These are phyloP conservation scores for Solanum virginianum DNA, from an alignment of 257 asterid genomes.

Conservation along the genomic window DNA sequence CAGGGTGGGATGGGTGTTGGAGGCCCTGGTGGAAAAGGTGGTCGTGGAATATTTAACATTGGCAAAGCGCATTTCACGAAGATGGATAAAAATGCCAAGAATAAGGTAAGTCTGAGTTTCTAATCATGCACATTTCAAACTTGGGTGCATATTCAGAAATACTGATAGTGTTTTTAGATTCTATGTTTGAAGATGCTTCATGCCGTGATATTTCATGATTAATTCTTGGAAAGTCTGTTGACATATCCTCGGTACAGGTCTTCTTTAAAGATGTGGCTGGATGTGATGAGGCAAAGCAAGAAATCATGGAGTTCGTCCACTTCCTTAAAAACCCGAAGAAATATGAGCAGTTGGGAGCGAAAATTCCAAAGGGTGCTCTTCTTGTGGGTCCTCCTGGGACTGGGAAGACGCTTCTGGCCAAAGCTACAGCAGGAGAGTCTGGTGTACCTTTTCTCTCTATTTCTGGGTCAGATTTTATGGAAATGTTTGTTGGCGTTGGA, in stretches of 20 bases:
- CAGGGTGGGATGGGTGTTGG: conserved; percentile 48
- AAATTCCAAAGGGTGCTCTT: conserved; percentile 88
- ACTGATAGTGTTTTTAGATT: background rate
- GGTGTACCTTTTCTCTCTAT: conserved; percentile 82
- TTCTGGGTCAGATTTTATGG: conserved; percentile 83
- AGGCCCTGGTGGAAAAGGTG: conserved; percentile 63
- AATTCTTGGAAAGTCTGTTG: background rate
- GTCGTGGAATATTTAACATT: conserved; percentile 59
- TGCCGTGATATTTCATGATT: background rate
- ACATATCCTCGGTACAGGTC: conserved; percentile 25
- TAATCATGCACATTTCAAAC: background rate
- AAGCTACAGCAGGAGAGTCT: conserved; percentile 95
- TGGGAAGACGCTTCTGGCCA: conserved; percentile 87
- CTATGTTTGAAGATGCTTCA: background rate
- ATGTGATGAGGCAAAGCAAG: conserved; percentile 94
- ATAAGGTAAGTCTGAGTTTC: conserved; percentile 41
- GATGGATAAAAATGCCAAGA: conserved; percentile 72
- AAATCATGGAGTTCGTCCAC: conserved; percentile 94
- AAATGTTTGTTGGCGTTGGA: conserved; percentile 88
- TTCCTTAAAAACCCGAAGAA: conserved; percentile 83
- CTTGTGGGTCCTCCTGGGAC: conserved; percentile 96
- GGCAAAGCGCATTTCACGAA: conserved; percentile 71
- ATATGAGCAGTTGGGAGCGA: conserved; percentile 75
- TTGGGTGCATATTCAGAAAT: background rate
- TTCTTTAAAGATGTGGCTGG: conserved; percentile 83